Conservation (phyloP, 345 rosid species). For the Adansonia digitata region DNA sequence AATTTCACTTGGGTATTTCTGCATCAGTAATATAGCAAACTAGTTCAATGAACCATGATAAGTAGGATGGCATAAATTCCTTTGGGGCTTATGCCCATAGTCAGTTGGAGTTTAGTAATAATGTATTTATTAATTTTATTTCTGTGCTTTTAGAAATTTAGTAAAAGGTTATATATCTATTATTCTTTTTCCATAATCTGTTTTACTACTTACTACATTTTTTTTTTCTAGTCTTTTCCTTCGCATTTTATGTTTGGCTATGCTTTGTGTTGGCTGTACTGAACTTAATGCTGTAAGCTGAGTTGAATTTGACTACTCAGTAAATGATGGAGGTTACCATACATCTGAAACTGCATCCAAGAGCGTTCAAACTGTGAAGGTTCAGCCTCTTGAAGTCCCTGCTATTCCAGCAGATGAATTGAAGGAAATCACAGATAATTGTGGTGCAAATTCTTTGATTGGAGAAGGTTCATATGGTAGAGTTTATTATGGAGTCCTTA, state of each 20-base stretch:
- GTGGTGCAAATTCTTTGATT: slow-evolving; percentile 47
- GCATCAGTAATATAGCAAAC: background rate
- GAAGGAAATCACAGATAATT: slow-evolving; percentile 59
- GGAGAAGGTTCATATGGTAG: slow-evolving; percentile 84
- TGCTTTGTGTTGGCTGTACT: background rate
- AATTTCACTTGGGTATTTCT: background rate
- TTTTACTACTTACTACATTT: background rate
- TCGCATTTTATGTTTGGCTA: background rate
- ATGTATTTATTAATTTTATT: background rate
- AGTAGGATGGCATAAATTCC: background rate
- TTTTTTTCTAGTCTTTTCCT: background rate
- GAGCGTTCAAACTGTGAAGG: slow-evolving; percentile 47
- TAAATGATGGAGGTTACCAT: slow-evolving; percentile 39
- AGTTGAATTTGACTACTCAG: slow-evolving; percentile 24
- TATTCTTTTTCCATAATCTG: background rate
- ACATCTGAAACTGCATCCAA: slow-evolving; percentile 50
- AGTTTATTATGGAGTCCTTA: slow-evolving; percentile 54
- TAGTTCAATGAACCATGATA: background rate
- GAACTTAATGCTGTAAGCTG: background rate
- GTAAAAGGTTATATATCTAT: background rate
- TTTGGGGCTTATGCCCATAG: background rate
- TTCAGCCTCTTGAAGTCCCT: slow-evolving; percentile 76
- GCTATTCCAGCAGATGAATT: slow-evolving; percentile 43
- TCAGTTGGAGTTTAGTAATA: background rate
- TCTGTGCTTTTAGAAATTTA: background rate